These are phyloP conservation scores for Calocybe gambosa DNA, from an alignment of 1,284 basidiomycete species.

Conservation along the genomic window DNA sequence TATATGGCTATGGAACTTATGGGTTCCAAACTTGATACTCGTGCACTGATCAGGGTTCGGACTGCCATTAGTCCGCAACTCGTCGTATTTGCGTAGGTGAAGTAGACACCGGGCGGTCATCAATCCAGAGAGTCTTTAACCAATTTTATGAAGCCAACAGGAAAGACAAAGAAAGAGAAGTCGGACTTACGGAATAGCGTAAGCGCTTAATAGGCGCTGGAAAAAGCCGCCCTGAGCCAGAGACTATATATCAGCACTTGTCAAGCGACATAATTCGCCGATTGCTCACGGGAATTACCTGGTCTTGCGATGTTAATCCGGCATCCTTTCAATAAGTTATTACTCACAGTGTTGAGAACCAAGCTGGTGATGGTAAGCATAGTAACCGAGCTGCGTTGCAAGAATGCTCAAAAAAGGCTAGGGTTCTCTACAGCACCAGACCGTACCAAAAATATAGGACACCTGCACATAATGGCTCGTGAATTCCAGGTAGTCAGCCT, in stretches of 20 bases:
- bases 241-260: background rate
- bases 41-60: too few species aligned
- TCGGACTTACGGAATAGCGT: slow-evolving; percentile 14
- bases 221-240: slow-evolving; percentile 15
- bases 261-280: too few species aligned
- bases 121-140: slow-evolving; percentile 16
- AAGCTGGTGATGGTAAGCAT: slow-evolving; percentile 13
- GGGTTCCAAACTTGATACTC: slow-evolving; percentile 5
- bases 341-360: slow-evolving; percentile 14
- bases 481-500: background rate
- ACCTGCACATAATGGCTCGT: slow-evolving; percentile 6
- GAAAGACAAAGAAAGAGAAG: background rate
- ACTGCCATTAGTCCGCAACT: too few species aligned
- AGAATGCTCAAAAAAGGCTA: background rate
- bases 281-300: slow-evolving; percentile 12
- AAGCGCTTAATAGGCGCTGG: slow-evolving; percentile 16
- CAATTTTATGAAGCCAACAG: background rate
- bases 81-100: slow-evolving; percentile 18
- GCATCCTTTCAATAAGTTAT: background rate
- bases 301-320: background rate
- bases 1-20: background rate
- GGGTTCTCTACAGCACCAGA: background rate
- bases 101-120: slow-evolving; percentile 20
- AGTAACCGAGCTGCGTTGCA: slow-evolving; percentile 8
- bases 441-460: slow-evolving; percentile 15